Base-by-base conservation (phyloP, 2,329 filamentous ascomycete species). In the Grosmannia clavigera region DNA sequence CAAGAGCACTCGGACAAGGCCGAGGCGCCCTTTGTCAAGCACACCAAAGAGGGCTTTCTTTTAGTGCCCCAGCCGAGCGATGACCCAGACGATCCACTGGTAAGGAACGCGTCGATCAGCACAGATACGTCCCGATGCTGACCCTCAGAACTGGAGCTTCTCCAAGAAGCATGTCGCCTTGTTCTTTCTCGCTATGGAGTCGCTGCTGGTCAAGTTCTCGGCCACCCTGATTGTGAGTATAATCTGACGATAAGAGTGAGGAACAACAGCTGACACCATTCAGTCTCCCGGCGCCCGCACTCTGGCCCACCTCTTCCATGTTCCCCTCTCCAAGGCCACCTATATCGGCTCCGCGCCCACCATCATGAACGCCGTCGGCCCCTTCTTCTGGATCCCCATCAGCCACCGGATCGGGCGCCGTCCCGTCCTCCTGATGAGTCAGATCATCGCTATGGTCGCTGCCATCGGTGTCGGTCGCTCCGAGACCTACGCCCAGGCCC, bases 321-420 rank as follows among this genome's bases (percentile, higher is more conserved):
- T 53, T 25, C 51, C 51, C 25, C 51, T 53, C 11, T 58, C 58
- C 25, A 52, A 56, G 60, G 64, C 62, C 29, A 64, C 62, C 12
- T 65, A 65, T 57, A 64, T 65, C n/a, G 62, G 61, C 58, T 61
- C 59, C 1, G 61, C 64, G 3, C 60, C 62, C 1, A 61, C 62
- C 22, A 59, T 64, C 22, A 50, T 65, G 27, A 58, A 61, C 25
- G 62, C 62, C 10, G 22, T 65, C 5, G 64, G 61, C 3, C 64
- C 64, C 12, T 55, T 64, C 51, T 31, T 65, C 46, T 65, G 64
- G 64, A 65, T 64, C 33, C 64, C 64, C 16, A 27, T 65, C n/a
- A 65, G 64, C 59, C 64, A 58, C 35, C 61, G 61, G 22, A 40
- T 65, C 19, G 64, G 64, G 22, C 62, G 64, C n/a, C 62, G 64